phyloP scores from a whole-genome alignment of 2,329 filamentous ascomycete species.

The Incumbomyces delicatus region DNA sequence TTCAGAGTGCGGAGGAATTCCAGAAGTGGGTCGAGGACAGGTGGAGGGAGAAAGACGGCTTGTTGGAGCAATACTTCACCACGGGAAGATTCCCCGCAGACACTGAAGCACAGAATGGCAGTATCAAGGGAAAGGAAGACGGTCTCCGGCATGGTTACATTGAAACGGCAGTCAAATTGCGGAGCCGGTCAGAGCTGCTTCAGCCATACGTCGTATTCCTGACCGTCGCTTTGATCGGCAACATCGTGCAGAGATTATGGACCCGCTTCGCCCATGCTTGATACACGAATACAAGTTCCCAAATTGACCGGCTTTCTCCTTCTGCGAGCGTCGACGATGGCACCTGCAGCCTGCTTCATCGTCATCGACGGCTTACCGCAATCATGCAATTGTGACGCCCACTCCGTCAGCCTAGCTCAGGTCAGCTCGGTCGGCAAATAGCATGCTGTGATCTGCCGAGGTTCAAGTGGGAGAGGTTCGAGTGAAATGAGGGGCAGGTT shows the following conservation, averaged over 20 bases:
- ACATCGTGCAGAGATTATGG: conserved; percentile 23
- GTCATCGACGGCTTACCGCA: no score
- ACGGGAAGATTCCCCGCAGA: conserved; percentile 73
- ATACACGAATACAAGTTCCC: no score
- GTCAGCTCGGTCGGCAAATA: no score
- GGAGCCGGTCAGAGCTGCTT: conserved; percentile 34
- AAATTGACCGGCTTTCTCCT: no score
- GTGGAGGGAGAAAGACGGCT: conserved; percentile 85
- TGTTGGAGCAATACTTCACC: conserved; percentile 71
- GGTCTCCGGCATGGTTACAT: conserved; percentile 32
- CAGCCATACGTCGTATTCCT: conserved; percentile 35
- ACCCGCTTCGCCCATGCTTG: conserved; percentile 13
- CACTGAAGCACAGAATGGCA: conserved; percentile 31
- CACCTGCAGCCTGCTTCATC: no score
- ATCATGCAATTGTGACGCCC: no score
- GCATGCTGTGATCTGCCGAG: no score
- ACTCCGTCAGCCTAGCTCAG: no score
- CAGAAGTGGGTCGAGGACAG: conserved; percentile 74
- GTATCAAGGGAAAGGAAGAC: no score
- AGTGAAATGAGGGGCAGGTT: no score
- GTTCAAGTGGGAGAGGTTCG: no score
- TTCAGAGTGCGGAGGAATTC: conserved; percentile 64
- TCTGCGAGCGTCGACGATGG: no score
- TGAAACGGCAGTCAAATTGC: conserved; percentile 33
- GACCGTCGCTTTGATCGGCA: conserved; percentile 25